Percentiles rank a stretch among this genome's conserved stretches.
Evolutionary conservation across 148 eudicot species (phyloP).

Genomic region (Dianthus caryophyllus): DNA sequence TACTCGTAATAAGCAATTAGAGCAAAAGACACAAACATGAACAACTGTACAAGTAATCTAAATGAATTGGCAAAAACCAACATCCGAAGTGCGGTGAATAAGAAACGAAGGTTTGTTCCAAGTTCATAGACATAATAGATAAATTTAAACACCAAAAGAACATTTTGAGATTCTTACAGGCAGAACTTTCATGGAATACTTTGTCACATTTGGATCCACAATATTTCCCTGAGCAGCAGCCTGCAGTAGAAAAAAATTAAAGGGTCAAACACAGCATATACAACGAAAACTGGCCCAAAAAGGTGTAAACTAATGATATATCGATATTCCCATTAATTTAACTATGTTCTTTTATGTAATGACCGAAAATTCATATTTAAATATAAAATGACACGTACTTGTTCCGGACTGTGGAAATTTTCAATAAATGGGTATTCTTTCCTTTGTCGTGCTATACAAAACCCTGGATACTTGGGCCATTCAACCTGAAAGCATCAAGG

Average conservation of each 20-base stretch:
- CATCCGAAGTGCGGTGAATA: neutral
- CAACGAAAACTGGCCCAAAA: neutral
- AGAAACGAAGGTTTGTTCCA: neutral
- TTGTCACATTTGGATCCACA: conserved; percentile 80
- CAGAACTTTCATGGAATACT: conserved; percentile 84
- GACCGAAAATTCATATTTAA: conserved; percentile 11
- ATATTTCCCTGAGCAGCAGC: conserved; percentile 61
- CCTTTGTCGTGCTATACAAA: conserved; percentile 81
- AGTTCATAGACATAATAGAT: neutral
- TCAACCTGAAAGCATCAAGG: conserved; percentile 78
- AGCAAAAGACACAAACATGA: neutral
- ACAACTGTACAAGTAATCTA: neutral
- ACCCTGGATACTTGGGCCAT: conserved; percentile 97
- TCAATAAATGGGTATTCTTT: conserved; percentile 93
- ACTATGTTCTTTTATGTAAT: neutral
- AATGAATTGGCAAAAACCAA: neutral
- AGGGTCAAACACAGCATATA: neutral
- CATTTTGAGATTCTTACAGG: conserved; percentile 53
- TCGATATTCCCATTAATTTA: neutral
- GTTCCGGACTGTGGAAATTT: conserved; percentile 87
- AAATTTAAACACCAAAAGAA: neutral
- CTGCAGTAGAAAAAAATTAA: conserved; percentile 34
- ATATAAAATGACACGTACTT: conserved; percentile 39
- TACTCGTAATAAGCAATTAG: too few relatives aligned
- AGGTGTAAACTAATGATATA: too few relatives aligned